Evolutionary conservation across 2,329 filamentous ascomycete species (phyloP), one percentile per base, ranked within the genome.

Genomic region (Aspergillus uvarum): DNA sequence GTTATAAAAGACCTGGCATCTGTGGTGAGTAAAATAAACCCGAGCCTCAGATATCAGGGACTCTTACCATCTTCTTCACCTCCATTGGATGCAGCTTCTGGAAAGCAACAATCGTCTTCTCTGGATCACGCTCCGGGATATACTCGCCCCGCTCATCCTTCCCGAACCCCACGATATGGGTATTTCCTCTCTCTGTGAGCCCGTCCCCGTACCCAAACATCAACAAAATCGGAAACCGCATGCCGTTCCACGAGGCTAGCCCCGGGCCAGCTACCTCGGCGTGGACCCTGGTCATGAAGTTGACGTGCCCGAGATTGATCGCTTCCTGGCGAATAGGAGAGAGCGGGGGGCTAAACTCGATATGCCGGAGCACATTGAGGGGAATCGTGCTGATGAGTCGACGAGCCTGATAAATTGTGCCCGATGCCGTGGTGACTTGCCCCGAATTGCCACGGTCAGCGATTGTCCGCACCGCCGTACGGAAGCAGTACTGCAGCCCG

Each of bases 311-410:
- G 21, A 59, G 51, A 4, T n/a, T 63, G 63, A 70, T 64, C 3
- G 68, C 68, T 42, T 68, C 60, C 19, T 59, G 55, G 19, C 67
- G 66, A 2, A 31, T 48, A 2, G 59, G 48, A 2, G 62, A 62
- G 1, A 69, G 58, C 5, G 65, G 62, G 10, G 68, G 67, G 11
- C 57, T 49, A 44, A 71, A 69, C 4, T 48, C 5, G 22, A 70
- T 62, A 7, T 56, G 54, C 8, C 58, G 31, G 24, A 69, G 63
- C 12, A 67, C 63, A 19, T 59, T 61, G 1, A 70, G 52, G 4
- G 72, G 72, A 1, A 72, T 67, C 6, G 72, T 73, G 56, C 59
- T 67, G 22, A 75, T 54, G 16, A 72, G 63, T 5, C 65, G 65
- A 24, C 59, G 47, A 1, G 65, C 68, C n/a, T 51, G 56, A 56